phyloP scores from a whole-genome alignment of 1,139 yeast genomes.

The Kodamaea ohmeri region DNA sequence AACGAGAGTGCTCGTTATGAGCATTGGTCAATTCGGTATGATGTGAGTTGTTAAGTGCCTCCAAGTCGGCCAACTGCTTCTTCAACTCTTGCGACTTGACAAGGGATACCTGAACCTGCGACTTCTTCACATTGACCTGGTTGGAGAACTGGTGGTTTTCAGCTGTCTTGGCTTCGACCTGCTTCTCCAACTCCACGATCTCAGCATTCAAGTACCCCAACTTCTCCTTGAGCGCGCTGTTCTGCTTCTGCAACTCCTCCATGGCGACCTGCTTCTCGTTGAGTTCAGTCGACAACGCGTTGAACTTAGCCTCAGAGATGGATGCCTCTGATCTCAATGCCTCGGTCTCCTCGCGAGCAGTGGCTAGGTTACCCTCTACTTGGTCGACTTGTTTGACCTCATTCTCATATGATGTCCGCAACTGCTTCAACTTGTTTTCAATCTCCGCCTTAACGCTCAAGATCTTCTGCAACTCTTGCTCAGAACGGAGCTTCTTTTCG shows the following conservation, averaged over 20 bases:
- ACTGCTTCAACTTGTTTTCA: constrained; percentile 61
- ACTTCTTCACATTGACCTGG: constrained; percentile 60
- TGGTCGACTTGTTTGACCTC: constrained; percentile 75
- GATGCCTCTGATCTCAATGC: constrained; percentile 73
- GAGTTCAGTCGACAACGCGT: constrained; percentile 67
- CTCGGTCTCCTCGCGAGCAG: constrained; percentile 68
- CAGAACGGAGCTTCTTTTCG: constrained; percentile 71
- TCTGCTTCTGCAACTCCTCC: constrained; percentile 66
- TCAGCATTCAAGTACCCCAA: constrained; percentile 68
- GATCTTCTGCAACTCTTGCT: constrained; percentile 67
- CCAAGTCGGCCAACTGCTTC: constrained; percentile 28
- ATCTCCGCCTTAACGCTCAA: constrained; percentile 67
- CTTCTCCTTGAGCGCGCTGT: constrained; percentile 62
- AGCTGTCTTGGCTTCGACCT: constrained; percentile 47
- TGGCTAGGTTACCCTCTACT: constrained; percentile 58
- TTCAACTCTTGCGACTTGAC: constrained; percentile 52
- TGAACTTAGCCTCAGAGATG: constrained; percentile 76
- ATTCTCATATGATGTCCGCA: constrained; percentile 71
- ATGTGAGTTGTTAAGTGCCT: constrained; percentile 22
- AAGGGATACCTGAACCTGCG: constrained; percentile 64
- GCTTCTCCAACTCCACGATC: constrained; percentile 55
- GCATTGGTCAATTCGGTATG: constrained; percentile 27
- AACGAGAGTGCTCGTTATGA: constrained; percentile 19
- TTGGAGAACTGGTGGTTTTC: constrained; percentile 63
- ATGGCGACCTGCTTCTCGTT: constrained; percentile 58